Evolutionary conservation across 1,284 basidiomycete genomes (phyloP).

Genomic region (Flammula alnicola): DNA sequence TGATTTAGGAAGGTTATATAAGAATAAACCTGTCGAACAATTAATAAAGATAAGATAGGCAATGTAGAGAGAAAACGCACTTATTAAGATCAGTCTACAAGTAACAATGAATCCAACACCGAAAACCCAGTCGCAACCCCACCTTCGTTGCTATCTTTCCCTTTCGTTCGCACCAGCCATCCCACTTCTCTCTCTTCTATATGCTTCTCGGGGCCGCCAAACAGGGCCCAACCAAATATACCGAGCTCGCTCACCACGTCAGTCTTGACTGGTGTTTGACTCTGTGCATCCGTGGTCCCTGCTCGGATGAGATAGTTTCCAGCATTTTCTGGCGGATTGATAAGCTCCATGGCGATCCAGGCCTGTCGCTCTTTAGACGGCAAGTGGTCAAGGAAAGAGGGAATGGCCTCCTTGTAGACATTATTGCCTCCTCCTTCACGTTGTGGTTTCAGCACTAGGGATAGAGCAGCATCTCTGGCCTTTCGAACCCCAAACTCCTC

Average conservation of each 20-base stretch:
- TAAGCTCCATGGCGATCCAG: slow-evolving; percentile 96
- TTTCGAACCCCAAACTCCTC: slow-evolving; percentile 50
- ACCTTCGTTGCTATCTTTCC: slow-evolving; percentile 91
- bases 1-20: slow-evolving; percentile 2
- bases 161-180: slow-evolving; percentile 92
- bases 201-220: slow-evolving; percentile 45
- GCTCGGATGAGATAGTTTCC: slow-evolving; percentile 80
- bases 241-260: slow-evolving; percentile 93
- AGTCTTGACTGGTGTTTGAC: slow-evolving; percentile 44
- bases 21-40: no score
- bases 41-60: no score
- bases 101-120: slow-evolving; percentile 81
- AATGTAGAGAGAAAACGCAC: not conserved
- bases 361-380: slow-evolving; percentile 63
- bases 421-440: slow-evolving; percentile 98
- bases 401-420: slow-evolving; percentile 87
- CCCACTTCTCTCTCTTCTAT: slow-evolving; percentile 69
- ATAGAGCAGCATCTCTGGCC: slow-evolving; percentile 56
- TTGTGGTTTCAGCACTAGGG: slow-evolving; percentile 93
- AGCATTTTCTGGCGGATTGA: slow-evolving; percentile 71
- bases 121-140: slow-evolving; percentile 93
- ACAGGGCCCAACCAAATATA: slow-evolving; percentile 89
- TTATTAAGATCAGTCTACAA: slow-evolving; percentile 55
- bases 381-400: slow-evolving; percentile 71
- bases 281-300: slow-evolving; percentile 37